A percentile compares a stretch with the other conserved stretches of the same genome.
phyloP scores from a whole-genome alignment of 1,139 yeast species.

The Suhomyces wounanorum region DNA sequence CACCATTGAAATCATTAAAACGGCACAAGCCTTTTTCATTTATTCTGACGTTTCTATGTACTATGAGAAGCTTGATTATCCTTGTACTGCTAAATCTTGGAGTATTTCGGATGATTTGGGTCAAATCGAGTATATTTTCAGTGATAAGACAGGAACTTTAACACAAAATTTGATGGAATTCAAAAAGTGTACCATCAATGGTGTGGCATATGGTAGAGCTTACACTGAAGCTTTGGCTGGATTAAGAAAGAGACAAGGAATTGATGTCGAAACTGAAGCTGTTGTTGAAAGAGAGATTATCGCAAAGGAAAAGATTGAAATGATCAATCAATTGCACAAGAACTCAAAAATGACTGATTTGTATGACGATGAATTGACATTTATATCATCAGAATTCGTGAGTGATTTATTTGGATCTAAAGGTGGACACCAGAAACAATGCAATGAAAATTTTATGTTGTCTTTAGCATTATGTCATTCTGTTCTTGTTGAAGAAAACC shows the following conservation, averaged over 20 bases:
- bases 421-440: conserved; percentile 35
- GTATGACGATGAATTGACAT: conserved; percentile 47
- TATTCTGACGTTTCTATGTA: conserved; percentile 55
- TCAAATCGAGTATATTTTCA: conserved; percentile 62
- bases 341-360: conserved; percentile 23
- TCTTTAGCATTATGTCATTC: conserved; percentile 61
- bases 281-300: conserved; percentile 41
- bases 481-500: conserved; percentile 53
- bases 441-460: conserved; percentile 53
- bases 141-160: conserved; percentile 64
- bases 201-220: conserved; percentile 57
- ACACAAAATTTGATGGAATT: conserved; percentile 66
- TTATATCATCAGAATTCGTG: conserved; percentile 50
- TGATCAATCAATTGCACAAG: conserved; percentile 34
- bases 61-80: conserved; percentile 53
- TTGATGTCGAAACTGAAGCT: conserved; percentile 53
- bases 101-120: conserved; percentile 64
- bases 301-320: conserved; percentile 36
- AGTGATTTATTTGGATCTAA: conserved; percentile 34
- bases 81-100: conserved; percentile 65
- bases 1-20: conserved; percentile 60
- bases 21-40: conserved; percentile 59
- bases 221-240: conserved; percentile 66
- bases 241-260: conserved; percentile 54
- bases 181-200: conserved; percentile 59